A percentile compares a stretch with the other conserved stretches of the same genome.
Conservation (phyloP, 257 asterid genomes). For the Solanum chiquidenum region DNA sequence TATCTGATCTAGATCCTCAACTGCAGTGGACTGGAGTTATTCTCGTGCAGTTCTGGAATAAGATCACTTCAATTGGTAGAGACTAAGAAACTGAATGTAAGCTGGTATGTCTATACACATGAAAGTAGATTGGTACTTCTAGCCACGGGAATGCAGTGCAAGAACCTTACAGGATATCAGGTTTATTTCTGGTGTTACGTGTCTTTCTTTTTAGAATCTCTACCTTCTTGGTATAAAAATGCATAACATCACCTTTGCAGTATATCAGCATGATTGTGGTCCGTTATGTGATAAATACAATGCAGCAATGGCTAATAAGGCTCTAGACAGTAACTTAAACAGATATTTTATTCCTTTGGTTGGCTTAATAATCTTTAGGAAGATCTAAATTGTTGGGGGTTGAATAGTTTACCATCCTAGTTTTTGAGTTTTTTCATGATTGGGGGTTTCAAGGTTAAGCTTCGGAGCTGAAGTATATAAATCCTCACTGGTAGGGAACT, state of each 20-base stretch:
- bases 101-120: constrained; percentile 91
- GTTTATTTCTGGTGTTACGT: constrained; percentile 25
- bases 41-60: constrained; percentile 41
- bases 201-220: background rate
- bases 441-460: background rate
- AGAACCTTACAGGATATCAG: constrained; percentile 87
- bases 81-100: constrained; percentile 56
- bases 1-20: constrained; percentile 16
- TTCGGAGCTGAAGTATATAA: background rate
- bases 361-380: background rate
- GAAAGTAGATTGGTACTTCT: constrained; percentile 97
- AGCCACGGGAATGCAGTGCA: constrained; percentile 90
- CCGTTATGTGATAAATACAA: background rate
- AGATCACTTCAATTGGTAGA: constrained; percentile 64
- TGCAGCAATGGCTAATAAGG: background rate
- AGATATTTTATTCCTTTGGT: background rate
- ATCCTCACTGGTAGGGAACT: background rate
- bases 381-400: background rate
- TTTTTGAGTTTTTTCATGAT: background rate
- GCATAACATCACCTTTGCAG: background rate
- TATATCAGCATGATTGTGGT: background rate
- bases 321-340: background rate
- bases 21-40: constrained; percentile 83
- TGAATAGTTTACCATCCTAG: background rate
- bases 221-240: background rate